A percentile compares a stretch with the other conserved stretches of the same genome.
Conservation (phyloP, 495 filamentous ascomycete genomes). For the Usnea hakonensis region DNA sequence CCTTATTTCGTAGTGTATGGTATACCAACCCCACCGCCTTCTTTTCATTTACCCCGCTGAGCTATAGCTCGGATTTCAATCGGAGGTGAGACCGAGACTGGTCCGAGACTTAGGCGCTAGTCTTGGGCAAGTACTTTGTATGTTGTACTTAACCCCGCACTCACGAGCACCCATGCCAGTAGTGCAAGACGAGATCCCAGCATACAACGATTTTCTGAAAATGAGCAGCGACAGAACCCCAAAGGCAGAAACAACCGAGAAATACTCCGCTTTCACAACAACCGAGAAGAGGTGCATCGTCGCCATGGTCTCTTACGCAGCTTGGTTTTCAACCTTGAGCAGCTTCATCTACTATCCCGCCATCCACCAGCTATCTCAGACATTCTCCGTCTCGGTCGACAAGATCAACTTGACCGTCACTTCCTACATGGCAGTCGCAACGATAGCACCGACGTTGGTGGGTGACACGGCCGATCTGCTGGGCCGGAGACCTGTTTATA, state of each 20-base stretch:
- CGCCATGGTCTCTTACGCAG: constrained; percentile 25
- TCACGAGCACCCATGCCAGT: too few relatives aligned
- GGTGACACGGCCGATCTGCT: constrained; percentile 54
- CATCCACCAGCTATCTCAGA: constrained; percentile 28
- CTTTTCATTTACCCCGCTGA: too few relatives aligned
- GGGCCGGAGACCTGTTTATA: constrained; percentile 55
- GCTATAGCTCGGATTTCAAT: too few relatives aligned
- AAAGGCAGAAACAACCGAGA: not conserved
- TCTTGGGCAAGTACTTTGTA: too few relatives aligned
- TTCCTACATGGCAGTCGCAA: constrained; percentile 54
- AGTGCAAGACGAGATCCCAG: not conserved
- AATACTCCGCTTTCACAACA: constrained; percentile 23
- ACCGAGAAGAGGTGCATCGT: constrained; percentile 35
- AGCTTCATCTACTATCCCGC: constrained; percentile 41
- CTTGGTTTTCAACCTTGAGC: constrained; percentile 32
- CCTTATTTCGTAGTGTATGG: too few relatives aligned
- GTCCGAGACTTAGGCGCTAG: too few relatives aligned
- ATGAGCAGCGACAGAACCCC: constrained; percentile 2
- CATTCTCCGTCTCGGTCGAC: constrained; percentile 25
- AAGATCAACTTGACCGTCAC: constrained; percentile 36
- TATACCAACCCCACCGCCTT: too few relatives aligned
- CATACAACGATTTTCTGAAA: not conserved
- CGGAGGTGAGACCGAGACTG: too few relatives aligned
- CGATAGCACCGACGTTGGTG: constrained; percentile 50
- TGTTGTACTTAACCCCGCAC: too few relatives aligned